Evolutionary conservation across 2,329 filamentous ascomycete genomes (phyloP), one percentile per base, ranked within the genome.

Genomic region (Fusarium duplospermum): DNA sequence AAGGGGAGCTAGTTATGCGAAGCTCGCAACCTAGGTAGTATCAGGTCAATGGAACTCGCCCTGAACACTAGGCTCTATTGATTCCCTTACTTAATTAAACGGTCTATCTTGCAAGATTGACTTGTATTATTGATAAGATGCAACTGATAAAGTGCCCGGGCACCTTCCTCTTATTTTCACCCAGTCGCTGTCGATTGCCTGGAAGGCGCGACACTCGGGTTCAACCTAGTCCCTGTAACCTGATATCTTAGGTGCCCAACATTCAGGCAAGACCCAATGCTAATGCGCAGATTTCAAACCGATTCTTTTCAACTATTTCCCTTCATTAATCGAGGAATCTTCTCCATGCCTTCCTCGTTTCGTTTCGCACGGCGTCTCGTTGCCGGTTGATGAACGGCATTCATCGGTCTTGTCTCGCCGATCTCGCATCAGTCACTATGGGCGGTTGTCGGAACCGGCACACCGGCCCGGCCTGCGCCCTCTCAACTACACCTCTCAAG

Each of bases 401-500:
- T 5, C 27, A 33, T n/a, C 50, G 50, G 50, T n/a, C 50, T 31
- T 31, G 18, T 20, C 27, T 33, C 50, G 27, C 50, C 50, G 50
- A 54, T 54, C 50, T 13, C 27, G 27, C 18, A 33, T 54, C 50
- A 20, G 50, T 22, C 50, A 31, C 27, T 9, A 54, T 33, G 18
- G 13, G n/a, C n/a, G 18, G 18, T 13, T n/a, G n/a, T 40, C 38
- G 24, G 33, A 66, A 54, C 62, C 52, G 33, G 72, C 69, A 50
- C 33, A 73, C 72, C 65, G 69, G 57, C 71, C 45, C 67, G 36
- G 24, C 56, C 47, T 36, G 71, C 67, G 64, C 71, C 71, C 71
- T 74, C 67, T 74, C 16, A 59, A 62, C 42, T 54, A 73, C 64
- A 61, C 11, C 22, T 36, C 24, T 16, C 36, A 56, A 65, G 8